phyloP scores from a whole-genome alignment of 1,284 basidiomycete genomes.

The Fistulina hepatica region DNA sequence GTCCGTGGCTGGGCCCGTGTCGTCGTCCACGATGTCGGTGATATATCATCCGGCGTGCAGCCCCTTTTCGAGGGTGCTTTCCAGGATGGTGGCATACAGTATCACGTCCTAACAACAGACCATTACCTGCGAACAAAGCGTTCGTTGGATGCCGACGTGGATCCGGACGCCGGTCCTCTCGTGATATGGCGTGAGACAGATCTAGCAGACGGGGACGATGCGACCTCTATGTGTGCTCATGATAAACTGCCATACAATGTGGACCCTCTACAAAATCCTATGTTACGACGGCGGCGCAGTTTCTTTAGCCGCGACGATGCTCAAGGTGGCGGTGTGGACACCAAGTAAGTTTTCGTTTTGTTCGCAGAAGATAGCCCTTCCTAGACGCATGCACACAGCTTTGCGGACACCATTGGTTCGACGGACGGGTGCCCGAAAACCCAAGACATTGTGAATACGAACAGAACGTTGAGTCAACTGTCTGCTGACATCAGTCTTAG shows the following conservation, averaged over 20 bases:
- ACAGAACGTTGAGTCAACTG: conserved; percentile 8
- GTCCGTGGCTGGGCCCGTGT: conserved; percentile 63
- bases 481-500: conserved; percentile 21
- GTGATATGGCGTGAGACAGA: conserved; percentile 69
- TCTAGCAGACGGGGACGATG: conserved; percentile 24
- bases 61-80: conserved; percentile 74
- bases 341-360: conserved; percentile 38
- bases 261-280: conserved; percentile 44
- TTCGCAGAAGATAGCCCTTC: too few species aligned
- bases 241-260: conserved; percentile 61
- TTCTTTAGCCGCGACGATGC: conserved; percentile 45
- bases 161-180: conserved; percentile 39
- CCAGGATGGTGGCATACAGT: conserved; percentile 52
- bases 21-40: conserved; percentile 58
- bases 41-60: conserved; percentile 31
- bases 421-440: conserved; percentile 64
- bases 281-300: conserved; percentile 26
- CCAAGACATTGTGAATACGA: conserved; percentile 56
- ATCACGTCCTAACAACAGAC: conserved; percentile 65
- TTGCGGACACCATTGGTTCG: conserved; percentile 54
- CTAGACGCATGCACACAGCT: conserved; percentile 33
- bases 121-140: conserved; percentile 58
- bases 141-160: conserved; percentile 37
- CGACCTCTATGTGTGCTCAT: conserved; percentile 48
- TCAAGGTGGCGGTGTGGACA: conserved; percentile 36